These are phyloP conservation scores for Aristolochia fimbriata DNA, from an alignment of 164 flowering plant species.

Conservation along the genomic window DNA sequence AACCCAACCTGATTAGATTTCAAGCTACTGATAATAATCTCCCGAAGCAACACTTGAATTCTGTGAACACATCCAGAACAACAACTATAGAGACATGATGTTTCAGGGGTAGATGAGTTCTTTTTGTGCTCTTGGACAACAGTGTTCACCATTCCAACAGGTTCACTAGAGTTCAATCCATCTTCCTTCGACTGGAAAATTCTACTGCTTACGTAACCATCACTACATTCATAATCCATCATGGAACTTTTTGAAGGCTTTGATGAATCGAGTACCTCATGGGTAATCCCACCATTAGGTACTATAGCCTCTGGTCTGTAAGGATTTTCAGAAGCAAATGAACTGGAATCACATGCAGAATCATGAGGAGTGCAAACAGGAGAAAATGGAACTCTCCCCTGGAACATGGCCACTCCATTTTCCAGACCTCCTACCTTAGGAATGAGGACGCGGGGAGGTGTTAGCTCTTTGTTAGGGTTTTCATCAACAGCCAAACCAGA, in stretches of 20 bases:
- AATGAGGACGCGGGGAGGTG: constrained; percentile 11
- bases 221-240: constrained; percentile 11
- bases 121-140: constrained; percentile 7
- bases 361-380: constrained; percentile 10
- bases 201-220: constrained; percentile 10
- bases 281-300: constrained; percentile 8
- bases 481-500: not conserved
- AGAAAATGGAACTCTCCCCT: constrained; percentile 8
- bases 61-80: constrained; percentile 48
- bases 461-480: constrained; percentile 10
- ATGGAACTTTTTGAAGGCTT: constrained; percentile 3
- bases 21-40: constrained; percentile 33
- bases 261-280: constrained; percentile 11
- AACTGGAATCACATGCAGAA: constrained; percentile 11
- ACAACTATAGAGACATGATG: constrained; percentile 44
- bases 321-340: constrained; percentile 6
- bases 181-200: constrained; percentile 10
- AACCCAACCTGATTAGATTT: constrained; percentile 21
- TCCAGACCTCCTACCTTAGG: constrained; percentile 6
- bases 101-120: constrained; percentile 18
- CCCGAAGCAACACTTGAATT: constrained; percentile 34
- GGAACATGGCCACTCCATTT: constrained; percentile 12
- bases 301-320: constrained; percentile 6
- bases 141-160: constrained; percentile 6
- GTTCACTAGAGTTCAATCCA: constrained; percentile 8